Conservation (phyloP, 148 eudicot species). For the Rheum nobile region DNA sequence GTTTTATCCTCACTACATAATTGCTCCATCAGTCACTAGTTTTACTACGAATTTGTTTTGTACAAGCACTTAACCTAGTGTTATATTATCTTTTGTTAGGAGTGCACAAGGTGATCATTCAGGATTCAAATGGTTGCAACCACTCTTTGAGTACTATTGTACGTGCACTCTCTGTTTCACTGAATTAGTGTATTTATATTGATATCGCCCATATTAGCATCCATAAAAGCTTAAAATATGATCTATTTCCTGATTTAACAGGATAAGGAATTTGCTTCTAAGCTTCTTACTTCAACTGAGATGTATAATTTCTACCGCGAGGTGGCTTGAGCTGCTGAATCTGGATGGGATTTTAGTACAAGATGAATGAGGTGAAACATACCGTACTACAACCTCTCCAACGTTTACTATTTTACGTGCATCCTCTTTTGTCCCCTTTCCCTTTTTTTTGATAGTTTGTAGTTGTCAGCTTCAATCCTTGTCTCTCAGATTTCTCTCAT, state of each 20-base stretch:
- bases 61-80: background rate
- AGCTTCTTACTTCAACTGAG: too few species aligned
- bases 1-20: too few species aligned
- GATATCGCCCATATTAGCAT: background rate
- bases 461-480: too few species aligned
- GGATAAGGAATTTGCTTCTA: too few species aligned
- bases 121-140: conserved; percentile 40
- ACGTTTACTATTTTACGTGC: too few species aligned
- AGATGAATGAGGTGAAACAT: conserved; percentile 85
- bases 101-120: too few species aligned
- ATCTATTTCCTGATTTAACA: conserved; percentile 10
- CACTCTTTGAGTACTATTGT: conserved; percentile 59
- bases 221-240: background rate
- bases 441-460: too few species aligned
- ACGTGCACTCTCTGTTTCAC: conserved; percentile 14
- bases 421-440: too few species aligned
- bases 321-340: conserved; percentile 81
- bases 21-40: background rate
- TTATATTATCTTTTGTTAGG: conserved; percentile 23
- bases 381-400: too few species aligned
- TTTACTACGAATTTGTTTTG: background rate
- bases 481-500: too few species aligned
- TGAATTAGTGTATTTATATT: background rate
- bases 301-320: conserved; percentile 59
- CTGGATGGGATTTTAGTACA: conserved; percentile 96